Base-by-base conservation (phyloP, 2,329 filamentous ascomycete species). In the Epichloe scottii region DNA sequence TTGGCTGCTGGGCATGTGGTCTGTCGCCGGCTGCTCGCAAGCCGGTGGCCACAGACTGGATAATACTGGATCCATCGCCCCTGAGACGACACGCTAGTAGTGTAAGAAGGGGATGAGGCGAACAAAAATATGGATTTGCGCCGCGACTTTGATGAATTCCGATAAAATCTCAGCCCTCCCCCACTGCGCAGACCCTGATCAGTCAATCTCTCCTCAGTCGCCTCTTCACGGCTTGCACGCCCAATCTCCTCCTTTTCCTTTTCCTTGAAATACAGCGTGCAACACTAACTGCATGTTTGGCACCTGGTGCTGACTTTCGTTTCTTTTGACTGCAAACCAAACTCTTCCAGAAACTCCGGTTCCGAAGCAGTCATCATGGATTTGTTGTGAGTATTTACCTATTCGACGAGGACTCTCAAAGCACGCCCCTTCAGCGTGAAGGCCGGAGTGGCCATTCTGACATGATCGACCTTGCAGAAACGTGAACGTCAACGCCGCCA, bases 401-500 rank as follows among this genome's bases (percentile, higher is more conserved):
- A 1, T 6, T 60, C 55, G 43, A n/a, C 2, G 17, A n/a, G 35
- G n/a, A 12, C n/a, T 11, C 35, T 21, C 34, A 51, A 51, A 51
- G 49, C 54, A 57, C 53, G 35, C 41, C 33, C 30, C 48, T 26
- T 35, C 39, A 17, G 49, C 52, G 47, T 49, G 11, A 49, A 17
- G 19, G 5, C 15, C 10, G n/a, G 3, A 5, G 33, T 6, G 6
- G 33, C 48, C 45, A 48, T 42, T 5, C 46, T 51, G 44, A 54
- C 42, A 23, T 14, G 23, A 43, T 44, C 41, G 37, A 51, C 59
- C 53, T 56, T 66, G 62, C 54, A 77, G 75, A 53, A 80, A 79
- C 65, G 68, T 74, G 59, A 80, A 77, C 53, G 59, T 66, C 53
- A 64, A 72, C 54, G 66, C 67, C 55, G 66, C 76, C 51, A 75